Percentiles rank a stretch among this genome's conserved stretches.
Evolutionary conservation across 331 rosid genomes (phyloP).

Genomic region (Quercus phellos): DNA sequence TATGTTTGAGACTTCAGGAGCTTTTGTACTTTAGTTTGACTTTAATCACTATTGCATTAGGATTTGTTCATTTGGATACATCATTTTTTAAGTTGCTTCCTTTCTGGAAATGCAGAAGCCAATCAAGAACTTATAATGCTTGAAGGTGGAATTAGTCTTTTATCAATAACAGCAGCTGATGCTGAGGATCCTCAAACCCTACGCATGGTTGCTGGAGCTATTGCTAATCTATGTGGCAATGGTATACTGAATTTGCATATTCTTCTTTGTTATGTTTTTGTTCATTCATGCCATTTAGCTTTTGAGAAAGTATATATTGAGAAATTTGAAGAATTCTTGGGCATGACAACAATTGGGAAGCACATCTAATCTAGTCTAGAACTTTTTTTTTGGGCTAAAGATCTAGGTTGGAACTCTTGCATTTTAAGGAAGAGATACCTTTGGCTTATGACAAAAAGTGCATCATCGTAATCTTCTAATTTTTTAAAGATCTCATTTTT

Average conservation of each 20-base stretch:
- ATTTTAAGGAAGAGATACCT: background rate
- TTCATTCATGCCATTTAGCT: constrained; percentile 7
- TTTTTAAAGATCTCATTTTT: constrained; percentile 14
- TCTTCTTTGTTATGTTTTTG: constrained; percentile 2
- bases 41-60: constrained; percentile 14
- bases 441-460: background rate
- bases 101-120: constrained; percentile 59
- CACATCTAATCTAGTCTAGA: background rate
- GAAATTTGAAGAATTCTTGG: constrained; percentile 3
- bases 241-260: constrained; percentile 39
- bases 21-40: constrained; percentile 22
- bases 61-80: constrained; percentile 1
- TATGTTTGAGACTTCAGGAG: constrained; percentile 8
- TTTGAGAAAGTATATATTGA: constrained; percentile 3
- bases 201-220: constrained; percentile 97
- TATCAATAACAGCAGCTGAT: constrained; percentile 87
- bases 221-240: constrained; percentile 93
- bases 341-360: background rate
- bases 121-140: constrained; percentile 92
- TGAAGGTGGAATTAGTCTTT: constrained; percentile 89
- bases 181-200: constrained; percentile 99
- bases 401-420: too few species aligned
- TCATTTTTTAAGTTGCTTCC: constrained; percentile 20
- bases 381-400: background rate
- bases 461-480: background rate